Conservation (phyloP, 2,329 filamentous ascomycete genomes). For the Hypomyces perniciosus region DNA sequence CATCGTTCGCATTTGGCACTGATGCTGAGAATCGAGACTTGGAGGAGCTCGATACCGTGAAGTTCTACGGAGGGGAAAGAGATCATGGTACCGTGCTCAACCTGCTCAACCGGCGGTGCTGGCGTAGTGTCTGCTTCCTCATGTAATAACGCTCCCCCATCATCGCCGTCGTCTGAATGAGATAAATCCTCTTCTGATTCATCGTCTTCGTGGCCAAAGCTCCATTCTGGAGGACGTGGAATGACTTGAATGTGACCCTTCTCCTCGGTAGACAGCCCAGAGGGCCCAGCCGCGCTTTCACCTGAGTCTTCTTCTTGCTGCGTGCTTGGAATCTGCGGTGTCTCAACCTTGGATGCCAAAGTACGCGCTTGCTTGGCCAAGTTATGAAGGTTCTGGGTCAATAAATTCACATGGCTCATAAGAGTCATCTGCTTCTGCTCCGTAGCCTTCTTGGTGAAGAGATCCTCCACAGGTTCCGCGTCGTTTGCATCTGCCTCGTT, state of each 20-base stretch:
- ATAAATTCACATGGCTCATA: constrained; percentile 69
- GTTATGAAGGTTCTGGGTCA: constrained; percentile 63
- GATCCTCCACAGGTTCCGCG: constrained; percentile 56
- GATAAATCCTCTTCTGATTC: constrained; percentile 45
- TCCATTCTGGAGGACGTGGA: constrained; percentile 73
- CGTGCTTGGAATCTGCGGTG: constrained; percentile 11
- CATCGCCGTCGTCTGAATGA: constrained; percentile 36
- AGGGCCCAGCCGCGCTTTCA: constrained; percentile 11
- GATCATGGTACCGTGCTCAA: constrained; percentile 67
- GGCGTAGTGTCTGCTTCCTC: constrained; percentile 18
- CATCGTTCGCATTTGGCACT: constrained; percentile 75
- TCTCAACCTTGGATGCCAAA: constrained; percentile 15
- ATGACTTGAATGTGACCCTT: constrained; percentile 65
- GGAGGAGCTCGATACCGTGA: constrained; percentile 68
- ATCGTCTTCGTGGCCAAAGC: constrained; percentile 37
- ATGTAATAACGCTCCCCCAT: constrained; percentile 36
- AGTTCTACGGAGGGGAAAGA: constrained; percentile 75
- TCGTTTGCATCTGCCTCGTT: constrained; percentile 56
- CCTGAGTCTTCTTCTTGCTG: constrained; percentile 7
- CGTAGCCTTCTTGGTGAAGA: constrained; percentile 55
- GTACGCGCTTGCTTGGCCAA: constrained; percentile 52
- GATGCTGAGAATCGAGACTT: constrained; percentile 60
- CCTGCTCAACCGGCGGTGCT: constrained; percentile 18
- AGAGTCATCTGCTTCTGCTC: constrained; percentile 56
- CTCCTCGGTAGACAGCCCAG: constrained; percentile 32